Base-by-base conservation (phyloP, 2,329 filamentous ascomycete species). In the Colletotrichum ledebouriae region DNA sequence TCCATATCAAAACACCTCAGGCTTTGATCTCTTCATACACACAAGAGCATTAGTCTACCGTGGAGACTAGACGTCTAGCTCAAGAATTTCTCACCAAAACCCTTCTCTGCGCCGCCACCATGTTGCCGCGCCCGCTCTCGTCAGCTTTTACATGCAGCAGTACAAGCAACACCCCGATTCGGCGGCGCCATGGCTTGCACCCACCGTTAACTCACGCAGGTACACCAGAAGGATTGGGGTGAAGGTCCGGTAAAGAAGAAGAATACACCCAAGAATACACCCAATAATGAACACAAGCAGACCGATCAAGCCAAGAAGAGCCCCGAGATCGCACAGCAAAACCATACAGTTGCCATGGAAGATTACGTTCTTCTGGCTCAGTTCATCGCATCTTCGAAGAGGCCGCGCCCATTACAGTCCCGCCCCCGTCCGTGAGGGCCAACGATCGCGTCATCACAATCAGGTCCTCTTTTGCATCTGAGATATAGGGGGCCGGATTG, bases 361-460 rank as follows among this genome's bases (percentile, higher is more conserved):
- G 78, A 82, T 47, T 82, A 81, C 44, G 68, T 79, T 0, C 73
- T 73, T 0, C 69, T 84, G 6, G 81, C 81, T n/a, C 72, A 80
- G 49, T 79, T 75, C 66, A 77, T 83, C 37, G 25, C 5, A 25
- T 25, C 25, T 4, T 25, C 25, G 4, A 25, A 25, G 4, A 4
- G 25, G 25, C 25, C 25, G 4, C 25, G 4, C 25, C 25, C 25
- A 25, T 25, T 4, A 25, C 25, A 25, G 5, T 25, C 25, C 4
- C 25, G 4, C 25, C 25, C 25, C 5, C 25, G 25, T 25, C 5
- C 25, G 25, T 25, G 4, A 25, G 1, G 3, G 5, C 3, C 25
- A 25, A 5, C 4, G 25, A 25, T 4, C 25, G 25, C 25, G 25
- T 25, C 25, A 25, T 25, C 25, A 5, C 25, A 25, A 25, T 25